Evolutionary conservation across 2,329 filamentous ascomycete genomes (phyloP), one percentile per base, ranked within the genome.

Genomic region (Verticillium zaregamsianum): DNA sequence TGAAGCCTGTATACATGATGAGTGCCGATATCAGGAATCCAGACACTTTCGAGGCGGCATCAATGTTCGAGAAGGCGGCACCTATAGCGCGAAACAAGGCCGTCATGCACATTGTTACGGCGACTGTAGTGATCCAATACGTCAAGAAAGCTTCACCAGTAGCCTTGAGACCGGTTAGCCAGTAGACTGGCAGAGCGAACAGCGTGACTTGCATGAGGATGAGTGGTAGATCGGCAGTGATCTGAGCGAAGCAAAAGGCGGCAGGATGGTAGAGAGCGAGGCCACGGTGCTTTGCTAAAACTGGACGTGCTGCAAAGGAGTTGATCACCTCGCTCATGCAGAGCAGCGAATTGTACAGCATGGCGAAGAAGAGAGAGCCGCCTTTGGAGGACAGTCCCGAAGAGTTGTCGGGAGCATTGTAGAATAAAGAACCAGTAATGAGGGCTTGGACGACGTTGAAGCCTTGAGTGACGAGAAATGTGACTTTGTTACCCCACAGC

Each of bases 361-460:
- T 76, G 1, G 87, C 77, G 58, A 90, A 82, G 77, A 90, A 91
- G 5, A 88, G 74, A 0, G 86, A 82, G 59, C 88, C 89, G 0
- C 82, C 80, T 67, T 89, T 89, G 66, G 84, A 69, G 70, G 90
- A 90, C 0, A 91, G 73, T 8, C 88, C 88, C 1, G 73, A 78
- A 0, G 86, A 84, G 58, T 82, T 85, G 28, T 75, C 62, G 0
- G 86, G 81, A 0, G 87, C 83, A 61, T 87, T 80, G 73, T 90
- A 91, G 73, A 91, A 91, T 3, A 90, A 77, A 0, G 87, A 90
- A 7, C 87, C 88, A 2, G 82, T 79, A 61, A 90, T 83, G 5
- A 91, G 72, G 0, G 87, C 86, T 67, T 89, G 85, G 0, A 79
- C 67, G 8, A 90, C 68, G 1, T 83, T 86, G 0, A 82, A 80